Percentiles rank a stretch among this genome's conserved stretches.
These are phyloP conservation scores for Bipolaris bicolor DNA, from an alignment of 2,329 filamentous ascomycete species.

Conservation along the genomic window DNA sequence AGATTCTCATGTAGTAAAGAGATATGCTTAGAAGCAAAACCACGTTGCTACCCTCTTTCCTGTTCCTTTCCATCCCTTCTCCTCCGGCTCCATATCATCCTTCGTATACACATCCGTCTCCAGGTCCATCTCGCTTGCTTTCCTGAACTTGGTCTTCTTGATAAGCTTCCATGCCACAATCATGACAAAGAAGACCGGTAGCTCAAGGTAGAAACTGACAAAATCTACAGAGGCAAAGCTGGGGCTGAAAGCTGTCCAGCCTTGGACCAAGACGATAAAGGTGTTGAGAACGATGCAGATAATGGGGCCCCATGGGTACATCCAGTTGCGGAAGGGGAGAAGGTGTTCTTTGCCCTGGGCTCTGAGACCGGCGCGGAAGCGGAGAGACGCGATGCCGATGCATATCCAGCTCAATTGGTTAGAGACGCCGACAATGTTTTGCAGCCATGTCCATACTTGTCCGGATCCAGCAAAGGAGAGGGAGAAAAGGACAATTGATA, in stretches of 20 bases:
- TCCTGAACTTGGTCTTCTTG: constrained; percentile 38
- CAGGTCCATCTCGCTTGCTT: constrained; percentile 36
- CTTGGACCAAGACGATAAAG: constrained; percentile 41
- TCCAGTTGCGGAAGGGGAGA: constrained; percentile 63
- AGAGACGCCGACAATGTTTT: constrained; percentile 68
- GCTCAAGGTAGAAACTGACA: constrained; percentile 57
- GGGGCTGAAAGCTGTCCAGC: constrained; percentile 60
- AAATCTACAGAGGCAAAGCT: constrained; percentile 54
- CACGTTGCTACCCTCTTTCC: constrained; percentile 36
- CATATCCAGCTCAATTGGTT: constrained; percentile 62
- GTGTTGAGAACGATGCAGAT: constrained; percentile 34
- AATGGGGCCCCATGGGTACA: constrained; percentile 60
- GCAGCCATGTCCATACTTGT: constrained; percentile 65
- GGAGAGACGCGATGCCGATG: constrained; percentile 63
- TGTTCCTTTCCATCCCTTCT: constrained; percentile 27
- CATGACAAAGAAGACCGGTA: constrained; percentile 40
- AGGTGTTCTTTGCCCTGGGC: constrained; percentile 57
- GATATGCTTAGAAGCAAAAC: constrained; percentile 31
- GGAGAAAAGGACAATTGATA: constrained; percentile 50
- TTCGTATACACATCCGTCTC: constrained; percentile 42
- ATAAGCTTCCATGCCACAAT: constrained; percentile 38
- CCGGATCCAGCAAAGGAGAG: constrained; percentile 52
- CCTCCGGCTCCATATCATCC: constrained; percentile 35
- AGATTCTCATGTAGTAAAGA: background rate
- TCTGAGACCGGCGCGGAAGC: constrained; percentile 56